phyloP scores from a whole-genome alignment of 1,284 basidiomycete species.

The Trichosporon asahii region DNA sequence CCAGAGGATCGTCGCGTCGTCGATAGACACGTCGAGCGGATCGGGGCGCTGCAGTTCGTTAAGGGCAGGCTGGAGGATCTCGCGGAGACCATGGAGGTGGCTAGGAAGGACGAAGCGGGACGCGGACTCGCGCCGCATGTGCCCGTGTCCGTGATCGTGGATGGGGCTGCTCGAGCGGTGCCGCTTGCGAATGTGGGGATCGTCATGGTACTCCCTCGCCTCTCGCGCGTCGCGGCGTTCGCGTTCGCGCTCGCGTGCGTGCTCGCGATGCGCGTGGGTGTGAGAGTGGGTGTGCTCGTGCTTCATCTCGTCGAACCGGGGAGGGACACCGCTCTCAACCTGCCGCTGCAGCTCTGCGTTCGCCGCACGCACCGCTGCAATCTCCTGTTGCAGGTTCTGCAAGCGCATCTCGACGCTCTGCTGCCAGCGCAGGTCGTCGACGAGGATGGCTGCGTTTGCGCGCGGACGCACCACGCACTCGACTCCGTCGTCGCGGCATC shows the following conservation, averaged over 20 bases:
- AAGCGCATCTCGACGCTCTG: slow-evolving; percentile 23
- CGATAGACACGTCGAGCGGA: slow-evolving; percentile 20
- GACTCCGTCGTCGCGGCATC: slow-evolving; percentile 20
- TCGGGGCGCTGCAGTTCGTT: slow-evolving; percentile 16
- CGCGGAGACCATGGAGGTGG: slow-evolving; percentile 15
- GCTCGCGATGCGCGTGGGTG: no score
- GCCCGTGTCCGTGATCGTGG: not conserved
- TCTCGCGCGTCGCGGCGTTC: not conserved
- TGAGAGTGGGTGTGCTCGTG: not conserved
- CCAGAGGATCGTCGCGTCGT: slow-evolving; percentile 25
- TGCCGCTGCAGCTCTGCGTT: slow-evolving; percentile 19
- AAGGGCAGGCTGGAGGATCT: slow-evolving; percentile 15
- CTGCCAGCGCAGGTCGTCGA: slow-evolving; percentile 26
- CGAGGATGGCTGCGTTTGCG: slow-evolving; percentile 24
- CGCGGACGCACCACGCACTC: slow-evolving; percentile 26
- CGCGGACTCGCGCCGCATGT: not conserved
- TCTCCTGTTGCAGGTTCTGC: slow-evolving; percentile 15
- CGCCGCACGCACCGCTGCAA: slow-evolving; percentile 15
- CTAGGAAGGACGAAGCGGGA: slow-evolving; percentile 11
- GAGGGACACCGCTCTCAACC: not conserved
- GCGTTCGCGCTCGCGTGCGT: not conserved
- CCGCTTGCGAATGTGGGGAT: not conserved
- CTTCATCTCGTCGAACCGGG: not conserved
- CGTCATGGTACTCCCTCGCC: not conserved
- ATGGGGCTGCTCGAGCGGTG: not conserved